Percentiles rank a stretch among this genome's conserved stretches.
Evolutionary conservation across 2,329 filamentous ascomycete species (phyloP).

Genomic region (Tolypocladium guangdongense): DNA sequence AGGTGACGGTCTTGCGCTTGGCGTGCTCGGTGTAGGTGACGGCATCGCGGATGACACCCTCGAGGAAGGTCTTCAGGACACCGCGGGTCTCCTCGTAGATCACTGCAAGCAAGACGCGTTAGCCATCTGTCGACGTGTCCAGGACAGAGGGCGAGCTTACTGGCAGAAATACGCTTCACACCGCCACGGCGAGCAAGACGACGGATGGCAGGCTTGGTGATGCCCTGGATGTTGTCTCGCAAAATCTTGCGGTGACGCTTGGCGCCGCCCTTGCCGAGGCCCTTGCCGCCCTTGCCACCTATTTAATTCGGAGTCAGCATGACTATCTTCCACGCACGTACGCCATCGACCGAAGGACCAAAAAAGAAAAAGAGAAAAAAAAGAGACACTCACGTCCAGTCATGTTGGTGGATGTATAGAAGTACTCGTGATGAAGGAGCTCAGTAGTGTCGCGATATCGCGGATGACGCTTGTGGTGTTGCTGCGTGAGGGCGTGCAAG

Average conservation of each 20-base stretch:
- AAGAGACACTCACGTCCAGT: slow-evolving; percentile 55
- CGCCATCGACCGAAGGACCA: slow-evolving; percentile 1
- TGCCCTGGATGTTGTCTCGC: slow-evolving; percentile 99
- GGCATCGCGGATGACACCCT: slow-evolving; percentile 65
- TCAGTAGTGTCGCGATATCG: slow-evolving; percentile 6
- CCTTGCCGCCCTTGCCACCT: slow-evolving; percentile 96
- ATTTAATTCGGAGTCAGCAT: slow-evolving; percentile 30
- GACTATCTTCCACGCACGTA: background rate
- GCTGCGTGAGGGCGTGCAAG: slow-evolving; percentile 12
- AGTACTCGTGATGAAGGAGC: slow-evolving; percentile 5
- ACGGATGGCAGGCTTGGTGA: slow-evolving; percentile 96
- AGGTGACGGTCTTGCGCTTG: slow-evolving; percentile 72
- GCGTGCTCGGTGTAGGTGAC: slow-evolving; percentile 73
- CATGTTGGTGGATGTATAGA: slow-evolving; percentile 41
- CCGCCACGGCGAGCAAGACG: slow-evolving; percentile 98
- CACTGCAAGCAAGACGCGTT: slow-evolving; percentile 28
- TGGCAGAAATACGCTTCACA: slow-evolving; percentile 99
- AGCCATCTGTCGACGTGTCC: slow-evolving; percentile 1
- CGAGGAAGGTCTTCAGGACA: slow-evolving; percentile 70
- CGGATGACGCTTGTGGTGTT: slow-evolving; percentile 13
- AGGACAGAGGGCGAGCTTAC: slow-evolving; percentile 35
- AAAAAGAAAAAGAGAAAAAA: slow-evolving; percentile 4
- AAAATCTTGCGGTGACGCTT: slow-evolving; percentile 99
- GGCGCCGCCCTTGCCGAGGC: slow-evolving; percentile 94
- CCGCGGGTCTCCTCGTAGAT: slow-evolving; percentile 72